phyloP scores from a whole-genome alignment of 2,329 filamentous ascomycete species.

The Furcasterigmium furcatum region DNA sequence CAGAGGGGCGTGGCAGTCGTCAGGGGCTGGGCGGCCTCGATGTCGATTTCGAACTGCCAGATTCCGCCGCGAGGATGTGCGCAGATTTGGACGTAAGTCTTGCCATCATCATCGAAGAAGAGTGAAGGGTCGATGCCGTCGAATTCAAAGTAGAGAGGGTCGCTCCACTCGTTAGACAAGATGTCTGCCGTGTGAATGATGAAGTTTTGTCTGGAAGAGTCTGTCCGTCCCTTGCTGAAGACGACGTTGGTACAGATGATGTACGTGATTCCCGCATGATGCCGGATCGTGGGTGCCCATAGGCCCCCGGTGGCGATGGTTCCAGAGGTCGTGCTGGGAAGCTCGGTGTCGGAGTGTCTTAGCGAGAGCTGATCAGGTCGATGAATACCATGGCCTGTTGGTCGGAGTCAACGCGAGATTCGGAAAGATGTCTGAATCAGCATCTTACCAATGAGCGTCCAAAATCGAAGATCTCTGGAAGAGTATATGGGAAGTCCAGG shows the following conservation, averaged over 20 bases:
- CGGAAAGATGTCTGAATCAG: not conserved
- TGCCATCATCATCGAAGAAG: constrained; percentile 35
- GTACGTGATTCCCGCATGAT: constrained; percentile 16
- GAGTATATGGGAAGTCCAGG: constrained; percentile 42
- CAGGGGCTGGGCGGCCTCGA: constrained; percentile 1
- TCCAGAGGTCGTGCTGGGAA: not conserved
- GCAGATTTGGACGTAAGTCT: constrained; percentile 22
- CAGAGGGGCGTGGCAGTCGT: not conserved
- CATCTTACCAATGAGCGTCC: constrained; percentile 19
- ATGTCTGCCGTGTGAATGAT: constrained; percentile 16
- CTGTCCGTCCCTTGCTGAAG: not conserved
- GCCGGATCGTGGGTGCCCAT: constrained; percentile 3
- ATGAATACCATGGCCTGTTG: constrained; percentile 1
- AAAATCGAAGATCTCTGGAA: constrained; percentile 24
- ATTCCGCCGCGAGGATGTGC: constrained; percentile 13
- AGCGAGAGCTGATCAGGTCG: not conserved
- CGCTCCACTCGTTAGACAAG: constrained; percentile 17
- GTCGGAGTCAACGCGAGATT: too few species aligned
- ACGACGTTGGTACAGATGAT: constrained; percentile 18
- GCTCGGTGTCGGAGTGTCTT: not conserved
- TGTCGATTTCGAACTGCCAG: constrained; percentile 10
- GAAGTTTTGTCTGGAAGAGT: constrained; percentile 13
- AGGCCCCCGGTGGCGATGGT: not conserved
- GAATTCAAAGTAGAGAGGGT: constrained; percentile 30
- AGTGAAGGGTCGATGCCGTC: constrained; percentile 44